Evolutionary conservation across 108 stramenopile genomes (phyloP), one percentile per base, ranked within the genome.

Genomic region (Nitzschia sp.): DNA sequence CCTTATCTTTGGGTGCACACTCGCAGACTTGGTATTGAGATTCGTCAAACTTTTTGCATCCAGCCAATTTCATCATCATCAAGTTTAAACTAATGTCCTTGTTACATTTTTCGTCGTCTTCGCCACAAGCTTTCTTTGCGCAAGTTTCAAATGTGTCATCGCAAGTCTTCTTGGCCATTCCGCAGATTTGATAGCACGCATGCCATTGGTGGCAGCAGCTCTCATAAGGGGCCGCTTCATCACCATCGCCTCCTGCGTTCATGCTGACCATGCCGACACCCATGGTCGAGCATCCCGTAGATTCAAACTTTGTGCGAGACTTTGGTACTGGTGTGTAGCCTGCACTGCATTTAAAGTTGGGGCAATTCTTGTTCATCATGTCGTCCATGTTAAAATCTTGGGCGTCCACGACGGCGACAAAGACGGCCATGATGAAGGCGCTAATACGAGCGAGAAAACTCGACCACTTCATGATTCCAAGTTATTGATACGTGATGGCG

Each of bases 101-200:
- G 34, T 33, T 61, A 51, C 70, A 72, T 69, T 55, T 62, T 71
- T 67, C 77, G 0, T 86, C 77, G 11, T 66, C 53, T 19, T 74
- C 70, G 27, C 70, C 82, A 56, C 85, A 86, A 3, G 66, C 64
- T 26, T 60, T 59, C 2, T 82, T 73, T 60, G 63, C 53, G 46
- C 82, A 83, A 25, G 71, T 78, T n/a, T 71, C 66, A 58, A 81
- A 86, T 27, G 74, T 68, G 54, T 70, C 51, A 35, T 85, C 84
- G 48, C 84, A 85, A 1, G 28, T 30, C 36, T 54, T 42, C 36
- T 82, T 85, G 29, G 35, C 46, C 21, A 60, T 30, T 17, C 80
- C 80, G 60, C 84, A 85, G n/a, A 63, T 56, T 57, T 85, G 84
- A 66, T 70, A 71, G 61, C 84, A 85, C 0, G 80, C 77, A 46